Base-by-base conservation (phyloP, 768 basidiomycete genomes). In the Pholiota conissans region DNA sequence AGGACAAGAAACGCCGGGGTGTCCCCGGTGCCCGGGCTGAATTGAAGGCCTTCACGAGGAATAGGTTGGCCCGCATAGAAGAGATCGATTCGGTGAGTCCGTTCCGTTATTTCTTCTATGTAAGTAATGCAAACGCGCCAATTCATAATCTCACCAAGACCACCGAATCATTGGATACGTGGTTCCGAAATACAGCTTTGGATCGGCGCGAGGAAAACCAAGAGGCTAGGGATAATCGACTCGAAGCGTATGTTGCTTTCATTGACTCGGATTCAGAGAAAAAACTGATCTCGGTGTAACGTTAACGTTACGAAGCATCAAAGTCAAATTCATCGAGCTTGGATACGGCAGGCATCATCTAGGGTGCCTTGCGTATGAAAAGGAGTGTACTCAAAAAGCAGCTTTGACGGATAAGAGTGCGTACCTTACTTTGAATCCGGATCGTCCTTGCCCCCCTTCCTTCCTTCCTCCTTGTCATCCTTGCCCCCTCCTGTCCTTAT, bases 21-120 rank as follows among this genome's bases (percentile, higher is more conserved):
- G 54, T 57, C 1, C 55, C 60, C 1, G 64, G 66, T 16, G 71
- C 75, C 0, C 57, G 66, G 13, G 57, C 68, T 40, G 62, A 60
- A 16, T 34, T 72, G 18, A 58, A 67, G 5, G 18, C 16, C 2
- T 40, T 40, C 39, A 40, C 16, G 4, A 14, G 20, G 18, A 40
- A 18, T 14, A 40, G n/a, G n/a, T 14, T 22, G 5, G n/a, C n/a
- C n/a, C n/a, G n/a, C n/a, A n/a, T n/a, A n/a, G n/a, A n/a, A n/a
- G n/a, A n/a, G n/a, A n/a, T n/a, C n/a, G n/a, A n/a, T n/a, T n/a
- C n/a, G n/a, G n/a, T n/a, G n/a, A n/a, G n/a, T n/a, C n/a, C n/a
- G n/a, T n/a, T n/a, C n/a, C n/a, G n/a, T n/a, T n/a, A n/a, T n/a
- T 8, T 40, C 1, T 14, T 40, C 9, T 14, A 40, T 8, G 16